Evolutionary conservation across 257 asterid genomes (phyloP).

Genomic region (Forsythia suspensa): DNA sequence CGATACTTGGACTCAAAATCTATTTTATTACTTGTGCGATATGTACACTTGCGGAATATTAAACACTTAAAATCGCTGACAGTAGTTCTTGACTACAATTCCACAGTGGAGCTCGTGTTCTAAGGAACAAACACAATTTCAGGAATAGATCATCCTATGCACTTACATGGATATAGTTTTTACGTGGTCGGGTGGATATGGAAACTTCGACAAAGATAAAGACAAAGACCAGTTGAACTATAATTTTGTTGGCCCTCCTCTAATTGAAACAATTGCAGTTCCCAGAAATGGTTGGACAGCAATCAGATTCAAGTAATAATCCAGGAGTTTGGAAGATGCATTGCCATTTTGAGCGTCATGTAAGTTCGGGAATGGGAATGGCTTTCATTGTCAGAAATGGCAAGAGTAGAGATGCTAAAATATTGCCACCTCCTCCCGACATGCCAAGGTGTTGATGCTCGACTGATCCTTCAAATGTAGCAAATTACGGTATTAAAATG

Average conservation of each 20-base stretch:
- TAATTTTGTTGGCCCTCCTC: constrained; percentile 44
- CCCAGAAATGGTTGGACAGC: constrained; percentile 38
- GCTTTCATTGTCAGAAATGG: constrained; percentile 43
- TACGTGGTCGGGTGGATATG: background rate
- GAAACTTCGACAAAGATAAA: background rate
- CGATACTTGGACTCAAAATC: too few species aligned
- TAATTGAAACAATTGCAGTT: constrained; percentile 35
- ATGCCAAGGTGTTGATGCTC: constrained; percentile 39
- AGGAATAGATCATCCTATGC: constrained; percentile 11
- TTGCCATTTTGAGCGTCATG: constrained; percentile 41
- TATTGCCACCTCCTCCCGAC: constrained; percentile 51
- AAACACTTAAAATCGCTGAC: too few species aligned
- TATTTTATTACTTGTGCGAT: too few species aligned
- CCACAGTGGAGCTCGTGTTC: constrained; percentile 12
- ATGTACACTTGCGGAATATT: too few species aligned
- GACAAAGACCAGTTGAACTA: constrained; percentile 19
- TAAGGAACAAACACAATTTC: background rate
- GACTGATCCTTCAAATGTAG: background rate
- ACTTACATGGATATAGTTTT: constrained; percentile 9
- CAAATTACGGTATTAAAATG: background rate
- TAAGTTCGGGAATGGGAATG: constrained; percentile 52
- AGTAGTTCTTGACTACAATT: constrained; percentile 15
- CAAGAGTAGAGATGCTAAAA: constrained; percentile 8
- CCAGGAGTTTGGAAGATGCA: constrained; percentile 59
- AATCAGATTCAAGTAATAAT: constrained; percentile 39